These are phyloP conservation scores for Botrytis sinoallii DNA, from an alignment of 2,329 filamentous ascomycete genomes.

Conservation along the genomic window DNA sequence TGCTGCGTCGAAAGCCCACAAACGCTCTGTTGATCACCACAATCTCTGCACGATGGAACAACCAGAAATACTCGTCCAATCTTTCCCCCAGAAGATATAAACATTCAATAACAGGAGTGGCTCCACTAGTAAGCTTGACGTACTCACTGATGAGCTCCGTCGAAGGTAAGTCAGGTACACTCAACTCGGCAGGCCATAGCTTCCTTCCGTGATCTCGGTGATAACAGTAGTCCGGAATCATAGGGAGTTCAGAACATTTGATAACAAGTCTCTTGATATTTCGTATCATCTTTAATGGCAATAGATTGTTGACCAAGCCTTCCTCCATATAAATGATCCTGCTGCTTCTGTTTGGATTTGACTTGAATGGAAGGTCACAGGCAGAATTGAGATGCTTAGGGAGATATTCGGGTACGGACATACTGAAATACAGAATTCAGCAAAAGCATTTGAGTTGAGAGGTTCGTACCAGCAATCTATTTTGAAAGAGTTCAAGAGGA, in stretches of 20 bases:
- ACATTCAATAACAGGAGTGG: not conserved
- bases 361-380: not conserved
- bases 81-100: not conserved
- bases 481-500: not conserved
- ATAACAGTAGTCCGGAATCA: not conserved
- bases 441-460: not conserved
- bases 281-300: not conserved
- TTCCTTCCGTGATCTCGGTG: rapidly evolving
- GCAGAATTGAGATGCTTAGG: not conserved
- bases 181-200: not conserved
- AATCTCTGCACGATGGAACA: not conserved
- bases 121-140: not conserved
- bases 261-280: not conserved
- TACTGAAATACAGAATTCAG: not conserved
- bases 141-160: not conserved
- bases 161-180: not conserved
- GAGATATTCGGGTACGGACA: not conserved
- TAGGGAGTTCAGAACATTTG: not conserved
- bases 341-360: not conserved
- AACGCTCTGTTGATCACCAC: not conserved
- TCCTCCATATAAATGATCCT: not conserved
- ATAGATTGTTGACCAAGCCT: not conserved
- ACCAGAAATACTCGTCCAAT: not conserved
- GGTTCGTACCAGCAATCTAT: rapidly evolving
- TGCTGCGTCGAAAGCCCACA: no score